Percentiles rank a stretch among this genome's conserved stretches.
Evolutionary conservation across 2,329 filamentous ascomycete species (phyloP).

Genomic region (Phaeosphaeria sp.): DNA sequence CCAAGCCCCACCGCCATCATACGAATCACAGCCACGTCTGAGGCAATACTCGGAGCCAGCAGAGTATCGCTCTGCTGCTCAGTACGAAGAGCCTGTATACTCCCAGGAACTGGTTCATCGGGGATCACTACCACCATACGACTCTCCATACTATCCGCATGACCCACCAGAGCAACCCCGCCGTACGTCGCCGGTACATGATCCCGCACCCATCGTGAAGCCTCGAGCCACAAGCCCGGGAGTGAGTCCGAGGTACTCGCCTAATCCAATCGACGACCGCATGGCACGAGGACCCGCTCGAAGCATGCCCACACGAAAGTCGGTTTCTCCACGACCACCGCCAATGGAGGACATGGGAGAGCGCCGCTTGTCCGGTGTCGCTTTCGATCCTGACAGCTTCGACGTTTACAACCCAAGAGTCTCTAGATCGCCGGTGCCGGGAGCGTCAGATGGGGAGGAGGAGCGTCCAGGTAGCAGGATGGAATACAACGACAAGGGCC

Average conservation of each 20-base stretch:
- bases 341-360: conserved; percentile 50
- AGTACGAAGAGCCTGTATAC: conserved; percentile 39
- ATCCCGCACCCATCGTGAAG: conserved; percentile 51
- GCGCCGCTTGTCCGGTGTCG: conserved; percentile 66
- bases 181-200: conserved; percentile 42
- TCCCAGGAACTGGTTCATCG: conserved; percentile 40
- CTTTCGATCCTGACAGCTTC: conserved; percentile 79
- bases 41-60: conserved; percentile 44
- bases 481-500: conserved; percentile 63
- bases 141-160: conserved; percentile 54
- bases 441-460: conserved; percentile 29
- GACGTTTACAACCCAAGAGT: conserved; percentile 71
- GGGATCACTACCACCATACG: conserved; percentile 25
- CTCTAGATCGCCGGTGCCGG: conserved; percentile 33
- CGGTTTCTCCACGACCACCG: conserved; percentile 72
- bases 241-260: conserved; percentile 21
- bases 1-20: conserved; percentile 27
- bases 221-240: conserved; percentile 47
- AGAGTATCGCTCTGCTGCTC: conserved; percentile 40
- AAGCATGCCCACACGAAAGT: conserved; percentile 68
- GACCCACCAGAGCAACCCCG: conserved; percentile 46
- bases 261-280: conserved; percentile 42
- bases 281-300: conserved; percentile 50
- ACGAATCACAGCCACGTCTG: conserved; percentile 31
- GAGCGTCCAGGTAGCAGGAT: conserved; percentile 45